phyloP scores from a whole-genome alignment of 306 rosid species.

The Comarum palustre region DNA sequence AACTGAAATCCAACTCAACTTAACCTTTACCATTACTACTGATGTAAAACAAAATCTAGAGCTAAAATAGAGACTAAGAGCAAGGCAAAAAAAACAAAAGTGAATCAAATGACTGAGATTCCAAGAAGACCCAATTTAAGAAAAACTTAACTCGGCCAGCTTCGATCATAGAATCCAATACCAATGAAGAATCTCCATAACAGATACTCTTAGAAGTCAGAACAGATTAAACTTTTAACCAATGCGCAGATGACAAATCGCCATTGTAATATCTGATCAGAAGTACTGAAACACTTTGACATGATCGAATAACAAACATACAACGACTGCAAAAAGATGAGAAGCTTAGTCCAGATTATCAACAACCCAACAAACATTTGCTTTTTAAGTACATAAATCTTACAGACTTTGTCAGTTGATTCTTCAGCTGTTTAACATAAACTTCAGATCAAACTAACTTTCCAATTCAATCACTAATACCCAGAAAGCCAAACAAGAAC shows the following conservation, averaged over 20 bases:
- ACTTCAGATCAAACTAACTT: neutral
- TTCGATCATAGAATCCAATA: neutral
- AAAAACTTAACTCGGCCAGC: neutral
- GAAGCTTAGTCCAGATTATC: neutral
- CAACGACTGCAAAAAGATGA: neutral
- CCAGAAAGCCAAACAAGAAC: slow-evolving; percentile 9
- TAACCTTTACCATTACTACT: neutral
- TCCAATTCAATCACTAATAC: slow-evolving; percentile 7
- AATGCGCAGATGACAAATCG: neutral
- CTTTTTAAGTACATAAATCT: neutral
- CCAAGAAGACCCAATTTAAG: neutral
- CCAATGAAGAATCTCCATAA: neutral
- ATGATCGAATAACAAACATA: neutral
- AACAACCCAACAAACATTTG: slow-evolving; percentile 15
- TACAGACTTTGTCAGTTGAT: neutral
- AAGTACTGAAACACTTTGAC: slow-evolving; percentile 3
- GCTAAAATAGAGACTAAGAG: neutral
- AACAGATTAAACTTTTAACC: neutral
- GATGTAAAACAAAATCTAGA: slow-evolving; percentile 5
- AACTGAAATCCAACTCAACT: neutral
- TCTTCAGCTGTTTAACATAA: slow-evolving; percentile 7
- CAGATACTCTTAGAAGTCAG: neutral
- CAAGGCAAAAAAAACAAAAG: neutral
- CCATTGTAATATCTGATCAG: neutral
- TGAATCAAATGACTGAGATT: slow-evolving; percentile 11